Evolutionary conservation across 768 basidiomycete genomes (phyloP), one percentile per base, ranked within the genome.

Genomic region (Albatrellus ellisii): DNA sequence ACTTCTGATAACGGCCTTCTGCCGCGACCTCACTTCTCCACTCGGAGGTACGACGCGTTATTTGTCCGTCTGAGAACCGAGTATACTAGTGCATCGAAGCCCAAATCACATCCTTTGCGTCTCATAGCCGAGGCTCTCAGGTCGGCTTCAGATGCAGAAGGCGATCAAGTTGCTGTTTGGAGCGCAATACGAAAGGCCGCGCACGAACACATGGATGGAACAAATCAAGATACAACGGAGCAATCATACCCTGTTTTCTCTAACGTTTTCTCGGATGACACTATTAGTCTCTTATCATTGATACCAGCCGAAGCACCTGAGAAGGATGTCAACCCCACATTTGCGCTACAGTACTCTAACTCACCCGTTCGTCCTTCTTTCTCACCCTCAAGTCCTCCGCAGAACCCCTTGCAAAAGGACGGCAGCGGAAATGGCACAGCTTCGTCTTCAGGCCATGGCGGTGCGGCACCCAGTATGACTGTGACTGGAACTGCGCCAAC

Each of bases 221-320:
- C 14, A 11, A 31, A 45, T 6, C 26, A 34, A 11, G 22, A 25
- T 8, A 29, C 56, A 15, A 59, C 64, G 3, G 64, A 36, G 35
- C 15, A 20, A 18, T 63, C 58, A 21, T 55, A 44, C 52, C 66
- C 57, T 42, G 64, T 47, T 44, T 59, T 50, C 56, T 79, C 41
- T 49, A 69, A 68, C 39, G 60, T 87, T 40, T 75, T 87, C 42
- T 65, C 75, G 4, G 81, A 85, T 44, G 84, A 85, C 43, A 85
- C 77, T 0, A 63, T 81, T 17, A 63, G 62, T 11, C 40, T 72
- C 1, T 43, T 73, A 31, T 62, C 73, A 2, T 63, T 73, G 45
- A 56, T 77, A 20, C 70, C 75, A n/a, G 60, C 63, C 10, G 67
- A 65, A 25, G 52, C 46, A 39, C 53, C 57, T 14, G 45, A 51